Evolutionary conservation across 1,284 basidiomycete genomes (phyloP).

Genomic region (Xanthoconium separans): DNA sequence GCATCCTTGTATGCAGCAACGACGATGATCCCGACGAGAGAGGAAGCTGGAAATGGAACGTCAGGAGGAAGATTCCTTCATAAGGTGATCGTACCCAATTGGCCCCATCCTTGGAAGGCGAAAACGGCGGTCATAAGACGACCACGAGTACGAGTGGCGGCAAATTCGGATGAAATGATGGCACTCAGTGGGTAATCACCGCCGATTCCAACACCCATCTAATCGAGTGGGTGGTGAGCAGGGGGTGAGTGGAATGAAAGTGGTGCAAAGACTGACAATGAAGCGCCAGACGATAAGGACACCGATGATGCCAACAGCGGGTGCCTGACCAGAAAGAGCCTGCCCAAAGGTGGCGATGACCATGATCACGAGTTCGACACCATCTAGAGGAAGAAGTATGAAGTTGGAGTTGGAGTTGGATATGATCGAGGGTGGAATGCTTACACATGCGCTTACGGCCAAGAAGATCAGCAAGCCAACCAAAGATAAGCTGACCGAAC

Average conservation of each 20-base stretch:
- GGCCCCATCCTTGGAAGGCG: slow-evolving; percentile 55
- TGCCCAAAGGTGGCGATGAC: slow-evolving; percentile 50
- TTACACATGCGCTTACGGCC: slow-evolving; percentile 48
- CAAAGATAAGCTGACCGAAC: slow-evolving; percentile 59
- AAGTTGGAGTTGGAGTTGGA: not conserved
- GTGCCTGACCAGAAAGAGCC: slow-evolving; percentile 50
- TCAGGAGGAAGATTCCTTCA: slow-evolving; percentile 4
- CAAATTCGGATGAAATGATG: slow-evolving; percentile 60
- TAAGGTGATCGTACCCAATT: slow-evolving; percentile 40
- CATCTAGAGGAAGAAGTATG: slow-evolving; percentile 39
- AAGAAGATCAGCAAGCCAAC: slow-evolving; percentile 52
- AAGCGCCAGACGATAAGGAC: slow-evolving; percentile 59
- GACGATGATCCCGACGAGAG: slow-evolving; percentile 55
- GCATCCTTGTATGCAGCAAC: slow-evolving; percentile 55
- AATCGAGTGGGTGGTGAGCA: slow-evolving; percentile 11
- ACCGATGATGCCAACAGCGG: slow-evolving; percentile 57
- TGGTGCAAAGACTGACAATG: slow-evolving; percentile 34
- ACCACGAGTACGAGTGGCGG: slow-evolving; percentile 55
- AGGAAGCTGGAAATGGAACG: slow-evolving; percentile 36
- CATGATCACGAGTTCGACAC: slow-evolving; percentile 59
- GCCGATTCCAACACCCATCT: slow-evolving; percentile 58
- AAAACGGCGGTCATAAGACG: slow-evolving; percentile 58
- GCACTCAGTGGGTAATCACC: slow-evolving; percentile 56
- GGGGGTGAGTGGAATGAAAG: not conserved
- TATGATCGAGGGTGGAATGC: not conserved